Base-by-base conservation (phyloP, 2,329 filamentous ascomycete species). In the Dichotomopilus funicola region DNA sequence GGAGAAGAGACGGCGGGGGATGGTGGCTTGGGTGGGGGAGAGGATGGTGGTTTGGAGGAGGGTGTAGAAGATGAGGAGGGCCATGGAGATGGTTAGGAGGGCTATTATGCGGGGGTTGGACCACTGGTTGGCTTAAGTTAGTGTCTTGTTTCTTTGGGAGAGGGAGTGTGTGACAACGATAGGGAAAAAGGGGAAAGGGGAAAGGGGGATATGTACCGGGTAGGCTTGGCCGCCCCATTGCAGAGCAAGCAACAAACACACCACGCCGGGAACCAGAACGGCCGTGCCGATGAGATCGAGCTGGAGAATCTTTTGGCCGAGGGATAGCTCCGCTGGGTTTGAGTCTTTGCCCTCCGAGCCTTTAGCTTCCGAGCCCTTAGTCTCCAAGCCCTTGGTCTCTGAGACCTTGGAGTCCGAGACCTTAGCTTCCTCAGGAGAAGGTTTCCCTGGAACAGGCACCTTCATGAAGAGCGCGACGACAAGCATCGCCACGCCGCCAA, bases 71-170 rank as follows among this genome's bases (percentile, higher is more conserved):
- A 66, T 47, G 3, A 62, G 42, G 3, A 67, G 62, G 6, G 65
- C 57, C 7, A 56, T 63, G 8, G 62, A 59, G 2, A 66, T 65
- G 8, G 56, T 54, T 11, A 73, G 59, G 0, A 72, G 60, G 0
- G 71, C 72, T 49, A 79, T 75, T 52, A 79, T 71, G 10, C 70
- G 72, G 27, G 66, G 67, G 59, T 70, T 71, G 33, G 62, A 65
- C 77, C 77, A 80, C 5, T 70, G n/a, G 19, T 27, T 27, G 19
- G 19, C 11, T 42, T 8, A 35, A 13, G 33, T 42, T 74, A 42
- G n/a, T 6, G 4, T 11, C 27, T 3, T 6, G 35, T 55, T 46
- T 54, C 49, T 13, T 33, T 27, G 4, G 13, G 31, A 41, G 27
- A n/a, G 11, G 19, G 7, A 5, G 7, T 44, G 19, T 10, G 27